phyloP scores from a whole-genome alignment of 2,329 filamentous ascomycete genomes.

The Periconia sp. region DNA sequence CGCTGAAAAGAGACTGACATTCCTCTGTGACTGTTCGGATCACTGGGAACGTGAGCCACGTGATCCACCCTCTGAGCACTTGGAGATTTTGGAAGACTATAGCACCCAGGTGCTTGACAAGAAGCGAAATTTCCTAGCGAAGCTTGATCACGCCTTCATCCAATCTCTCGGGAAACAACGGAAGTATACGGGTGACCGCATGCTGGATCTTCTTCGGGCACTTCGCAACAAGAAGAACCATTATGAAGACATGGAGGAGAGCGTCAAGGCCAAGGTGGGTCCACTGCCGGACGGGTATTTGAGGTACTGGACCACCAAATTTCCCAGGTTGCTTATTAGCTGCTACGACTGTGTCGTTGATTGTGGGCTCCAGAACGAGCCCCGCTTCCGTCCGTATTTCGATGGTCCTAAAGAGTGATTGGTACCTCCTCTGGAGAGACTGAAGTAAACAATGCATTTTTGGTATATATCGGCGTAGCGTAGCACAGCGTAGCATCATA shows the following conservation, averaged over 20 bases:
- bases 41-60: constrained; percentile 92
- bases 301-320: constrained; percentile 77
- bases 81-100: constrained; percentile 60
- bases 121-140: constrained; percentile 74
- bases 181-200: constrained; percentile 82
- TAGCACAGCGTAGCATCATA: background rate
- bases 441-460: background rate
- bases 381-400: constrained; percentile 74
- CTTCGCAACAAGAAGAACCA: constrained; percentile 96
- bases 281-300: constrained; percentile 78
- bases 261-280: constrained; percentile 73
- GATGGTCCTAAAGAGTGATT: background rate
- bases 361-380: constrained; percentile 63
- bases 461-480: background rate
- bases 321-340: constrained; percentile 74
- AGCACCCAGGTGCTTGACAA: constrained; percentile 52
- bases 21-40: constrained; percentile 95
- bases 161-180: constrained; percentile 90
- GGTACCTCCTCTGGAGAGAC: background rate
- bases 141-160: constrained; percentile 78
- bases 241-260: constrained; percentile 91
- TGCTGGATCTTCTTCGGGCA: constrained; percentile 85
- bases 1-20: constrained; percentile 81
- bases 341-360: constrained; percentile 76
- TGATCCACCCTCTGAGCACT: constrained; percentile 72